Percentiles rank a stretch among this genome's conserved stretches.
These are phyloP conservation scores for Aspergillus piperis DNA, from an alignment of 2,329 filamentous ascomycete species.

Conservation along the genomic window DNA sequence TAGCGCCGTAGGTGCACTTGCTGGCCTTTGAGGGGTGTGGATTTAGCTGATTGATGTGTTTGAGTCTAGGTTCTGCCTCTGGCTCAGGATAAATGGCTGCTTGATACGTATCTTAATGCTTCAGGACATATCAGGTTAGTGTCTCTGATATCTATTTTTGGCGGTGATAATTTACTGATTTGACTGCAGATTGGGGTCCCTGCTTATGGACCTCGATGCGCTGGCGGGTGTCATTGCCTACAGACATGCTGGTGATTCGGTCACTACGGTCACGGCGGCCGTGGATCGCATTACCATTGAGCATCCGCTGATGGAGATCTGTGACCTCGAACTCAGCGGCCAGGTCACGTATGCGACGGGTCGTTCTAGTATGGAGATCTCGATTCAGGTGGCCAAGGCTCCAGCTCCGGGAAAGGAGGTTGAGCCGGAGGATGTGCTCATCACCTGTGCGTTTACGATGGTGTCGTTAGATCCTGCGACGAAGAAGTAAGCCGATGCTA, in stretches of 20 bases:
- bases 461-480: slow-evolving; percentile 70
- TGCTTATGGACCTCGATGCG: slow-evolving; percentile 80
- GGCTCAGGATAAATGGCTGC: slow-evolving; percentile 72
- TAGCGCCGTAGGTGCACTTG: slow-evolving; percentile 55
- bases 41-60: slow-evolving; percentile 11
- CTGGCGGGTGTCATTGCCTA: slow-evolving; percentile 75
- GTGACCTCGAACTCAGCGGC: slow-evolving; percentile 72
- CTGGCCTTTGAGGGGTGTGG: background rate
- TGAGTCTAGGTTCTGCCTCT: slow-evolving; percentile 61
- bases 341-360: slow-evolving; percentile 72
- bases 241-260: slow-evolving; percentile 67
- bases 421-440: slow-evolving; percentile 62
- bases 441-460: slow-evolving; percentile 78
- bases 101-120: slow-evolving; percentile 76
- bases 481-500: slow-evolving; percentile 53
- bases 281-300: slow-evolving; percentile 68
- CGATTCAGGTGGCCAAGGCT: slow-evolving; percentile 70
- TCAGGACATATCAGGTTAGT: slow-evolving; percentile 68
- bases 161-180: slow-evolving; percentile 5
- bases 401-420: slow-evolving; percentile 58
- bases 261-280: slow-evolving; percentile 65
- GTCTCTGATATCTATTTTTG: background rate
- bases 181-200: slow-evolving; percentile 60
- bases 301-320: slow-evolving; percentile 73
- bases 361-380: slow-evolving; percentile 72